Conservation (phyloP, 257 asterid genomes). For the Catharanthus roseus region DNA sequence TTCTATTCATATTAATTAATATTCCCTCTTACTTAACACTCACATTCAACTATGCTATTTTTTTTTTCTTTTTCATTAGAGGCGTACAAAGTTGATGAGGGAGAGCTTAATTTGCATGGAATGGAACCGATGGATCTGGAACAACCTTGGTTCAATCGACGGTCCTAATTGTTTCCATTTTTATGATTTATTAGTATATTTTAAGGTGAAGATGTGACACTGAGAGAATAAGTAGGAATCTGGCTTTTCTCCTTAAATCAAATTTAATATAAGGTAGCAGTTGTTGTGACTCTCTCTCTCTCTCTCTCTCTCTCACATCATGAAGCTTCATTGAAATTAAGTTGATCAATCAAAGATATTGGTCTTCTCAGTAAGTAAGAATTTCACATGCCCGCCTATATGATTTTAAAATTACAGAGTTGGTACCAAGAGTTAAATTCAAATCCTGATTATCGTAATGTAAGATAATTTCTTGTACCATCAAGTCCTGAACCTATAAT, state of each 20-base stretch:
- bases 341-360: too few relatives aligned
- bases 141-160: slow-evolving; percentile 31
- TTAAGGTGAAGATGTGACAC: slow-evolving; percentile 34
- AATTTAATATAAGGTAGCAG: slow-evolving; percentile 30
- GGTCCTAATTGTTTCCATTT: slow-evolving; percentile 18
- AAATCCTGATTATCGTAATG: too few relatives aligned
- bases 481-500: too few relatives aligned
- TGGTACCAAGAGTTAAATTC: too few relatives aligned
- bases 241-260: slow-evolving; percentile 10
- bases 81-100: slow-evolving; percentile 22
- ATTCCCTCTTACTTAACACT: neutral
- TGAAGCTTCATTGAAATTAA: slow-evolving; percentile 18
- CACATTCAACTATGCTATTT: slow-evolving; percentile 5
- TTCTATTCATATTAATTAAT: too few relatives aligned
- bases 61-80: neutral
- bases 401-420: too few relatives aligned
- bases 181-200: slow-evolving; percentile 11
- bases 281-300: slow-evolving; percentile 29
- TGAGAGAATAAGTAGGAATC: slow-evolving; percentile 30
- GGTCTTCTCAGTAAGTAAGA: neutral
- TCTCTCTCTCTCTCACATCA: neutral
- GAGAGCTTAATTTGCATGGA: slow-evolving; percentile 26
- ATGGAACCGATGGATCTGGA: slow-evolving; percentile 30
- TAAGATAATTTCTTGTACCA: too few relatives aligned
- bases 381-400: too few relatives aligned